These are phyloP conservation scores for Forsythia viridissima DNA, from an alignment of 257 asterid species.

Conservation along the genomic window DNA sequence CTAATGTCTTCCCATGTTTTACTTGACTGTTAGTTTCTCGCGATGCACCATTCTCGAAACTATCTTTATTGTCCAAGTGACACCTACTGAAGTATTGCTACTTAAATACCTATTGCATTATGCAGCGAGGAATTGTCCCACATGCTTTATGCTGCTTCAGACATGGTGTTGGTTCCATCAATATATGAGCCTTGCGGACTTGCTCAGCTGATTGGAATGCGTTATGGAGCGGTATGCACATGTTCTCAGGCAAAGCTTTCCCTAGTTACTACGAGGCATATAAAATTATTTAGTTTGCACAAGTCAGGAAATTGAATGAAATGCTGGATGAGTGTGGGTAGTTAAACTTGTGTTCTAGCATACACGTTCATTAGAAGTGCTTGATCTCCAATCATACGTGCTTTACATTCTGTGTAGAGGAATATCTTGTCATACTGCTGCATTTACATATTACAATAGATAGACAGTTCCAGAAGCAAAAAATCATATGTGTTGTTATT, in stretches of 20 bases:
- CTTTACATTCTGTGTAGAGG: background rate
- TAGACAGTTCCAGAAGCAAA: background rate
- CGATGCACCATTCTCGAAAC: background rate
- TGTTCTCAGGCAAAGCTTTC: background rate
- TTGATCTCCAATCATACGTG: conserved; percentile 12
- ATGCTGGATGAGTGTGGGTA: background rate
- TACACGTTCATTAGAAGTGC: background rate
- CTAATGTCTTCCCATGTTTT: background rate
- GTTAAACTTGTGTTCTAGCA: background rate
- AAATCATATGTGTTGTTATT: background rate
- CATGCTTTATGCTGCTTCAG: conserved; percentile 94
- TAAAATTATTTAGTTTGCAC: background rate
- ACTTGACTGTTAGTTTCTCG: background rate
- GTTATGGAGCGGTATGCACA: conserved; percentile 81
- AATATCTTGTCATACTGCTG: background rate
- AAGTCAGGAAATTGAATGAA: background rate
- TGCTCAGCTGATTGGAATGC: conserved; percentile 94
- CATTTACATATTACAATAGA: background rate
- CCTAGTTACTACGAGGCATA: background rate
- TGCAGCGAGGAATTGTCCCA: conserved; percentile 93
- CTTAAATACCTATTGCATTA: conserved; percentile 1
- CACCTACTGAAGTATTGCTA: background rate
- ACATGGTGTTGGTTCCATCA: conserved; percentile 92
- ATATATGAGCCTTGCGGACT: conserved; percentile 95
- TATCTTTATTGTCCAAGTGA: background rate